phyloP scores from a whole-genome alignment of 208 protist genomes.

The Acanthamoeba comandoni region DNA sequence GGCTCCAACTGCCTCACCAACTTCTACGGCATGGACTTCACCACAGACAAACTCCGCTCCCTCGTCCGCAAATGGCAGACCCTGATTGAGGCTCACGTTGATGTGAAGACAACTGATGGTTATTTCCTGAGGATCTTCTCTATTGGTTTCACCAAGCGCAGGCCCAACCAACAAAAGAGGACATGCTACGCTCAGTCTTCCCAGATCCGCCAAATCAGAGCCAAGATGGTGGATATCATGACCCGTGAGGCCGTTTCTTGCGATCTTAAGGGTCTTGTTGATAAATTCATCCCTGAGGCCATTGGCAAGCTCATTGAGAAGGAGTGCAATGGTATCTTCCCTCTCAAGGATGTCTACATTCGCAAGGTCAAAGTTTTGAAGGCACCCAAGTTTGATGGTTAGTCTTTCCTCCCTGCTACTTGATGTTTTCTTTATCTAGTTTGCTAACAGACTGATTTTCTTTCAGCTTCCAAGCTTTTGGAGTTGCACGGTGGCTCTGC shows the following conservation, averaged over 20 bases:
- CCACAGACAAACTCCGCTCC: slow-evolving; percentile 97
- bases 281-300: slow-evolving; percentile 94
- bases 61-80: slow-evolving; percentile 99
- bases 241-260: slow-evolving; percentile 89
- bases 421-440: background rate
- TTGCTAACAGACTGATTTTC: no score
- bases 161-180: slow-evolving; percentile 89
- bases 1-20: slow-evolving; percentile 96
- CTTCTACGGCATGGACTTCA: slow-evolving; percentile 98
- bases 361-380: slow-evolving; percentile 97
- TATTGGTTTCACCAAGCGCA: slow-evolving; percentile 97
- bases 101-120: slow-evolving; percentile 97
- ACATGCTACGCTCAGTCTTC: slow-evolving; percentile 97
- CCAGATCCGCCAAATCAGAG: slow-evolving; percentile 94
- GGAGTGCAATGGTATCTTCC: slow-evolving; percentile 95
- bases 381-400: slow-evolving; percentile 94
- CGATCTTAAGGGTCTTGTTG: slow-evolving; percentile 94
- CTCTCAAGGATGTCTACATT: slow-evolving; percentile 97
- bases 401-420: background rate
- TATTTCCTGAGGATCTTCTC: slow-evolving; percentile 97
- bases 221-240: slow-evolving; percentile 97
- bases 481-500: slow-evolving; percentile 89
- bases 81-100: slow-evolving; percentile 95
- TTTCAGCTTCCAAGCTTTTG: slow-evolving; percentile 92
- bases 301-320: slow-evolving; percentile 96